phyloP scores from a whole-genome alignment of 2,329 filamentous ascomycete species.

The Phaeoacremonium minimum region DNA sequence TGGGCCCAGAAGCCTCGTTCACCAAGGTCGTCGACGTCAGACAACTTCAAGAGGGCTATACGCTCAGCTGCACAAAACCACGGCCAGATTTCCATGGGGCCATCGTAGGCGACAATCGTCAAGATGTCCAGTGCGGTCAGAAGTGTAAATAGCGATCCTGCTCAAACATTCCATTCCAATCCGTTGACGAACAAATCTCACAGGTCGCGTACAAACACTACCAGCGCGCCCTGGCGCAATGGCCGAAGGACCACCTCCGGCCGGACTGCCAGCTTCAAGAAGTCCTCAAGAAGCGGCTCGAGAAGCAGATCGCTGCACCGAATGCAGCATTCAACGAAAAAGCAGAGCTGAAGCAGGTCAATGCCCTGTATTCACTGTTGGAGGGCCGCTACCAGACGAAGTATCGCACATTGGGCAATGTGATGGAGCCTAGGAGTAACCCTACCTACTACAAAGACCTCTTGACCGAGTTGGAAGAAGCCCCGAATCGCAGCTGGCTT shows the following conservation, averaged over 20 bases:
- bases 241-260: conserved; percentile 61
- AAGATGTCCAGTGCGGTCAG: not conserved
- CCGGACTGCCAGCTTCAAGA: conserved; percentile 60
- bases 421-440: conserved; percentile 57
- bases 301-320: conserved; percentile 1
- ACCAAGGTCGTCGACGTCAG: too few relatives aligned
- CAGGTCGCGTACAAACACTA: conserved; percentile 42
- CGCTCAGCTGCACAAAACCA: conserved; percentile 7
- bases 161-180: too few relatives aligned
- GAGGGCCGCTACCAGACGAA: conserved; percentile 54
- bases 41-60: too few relatives aligned
- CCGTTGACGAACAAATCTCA: too few relatives aligned
- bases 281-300: conserved; percentile 42
- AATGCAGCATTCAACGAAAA: conserved; percentile 28
- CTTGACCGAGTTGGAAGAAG: conserved; percentile 58
- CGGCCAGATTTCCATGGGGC: too few relatives aligned
- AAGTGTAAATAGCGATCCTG: too few relatives aligned
- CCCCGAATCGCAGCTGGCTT: conserved; percentile 52
- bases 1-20: too few relatives aligned
- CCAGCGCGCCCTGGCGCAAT: conserved; percentile 47
- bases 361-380: conserved; percentile 55
- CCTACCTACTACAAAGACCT: conserved; percentile 61
- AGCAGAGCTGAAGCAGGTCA: conserved; percentile 51
- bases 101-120: not conserved
- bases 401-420: conserved; percentile 43